phyloP scores from a whole-genome alignment of 108 stramenopile genomes.

The Stephanodiscus minutulus region DNA sequence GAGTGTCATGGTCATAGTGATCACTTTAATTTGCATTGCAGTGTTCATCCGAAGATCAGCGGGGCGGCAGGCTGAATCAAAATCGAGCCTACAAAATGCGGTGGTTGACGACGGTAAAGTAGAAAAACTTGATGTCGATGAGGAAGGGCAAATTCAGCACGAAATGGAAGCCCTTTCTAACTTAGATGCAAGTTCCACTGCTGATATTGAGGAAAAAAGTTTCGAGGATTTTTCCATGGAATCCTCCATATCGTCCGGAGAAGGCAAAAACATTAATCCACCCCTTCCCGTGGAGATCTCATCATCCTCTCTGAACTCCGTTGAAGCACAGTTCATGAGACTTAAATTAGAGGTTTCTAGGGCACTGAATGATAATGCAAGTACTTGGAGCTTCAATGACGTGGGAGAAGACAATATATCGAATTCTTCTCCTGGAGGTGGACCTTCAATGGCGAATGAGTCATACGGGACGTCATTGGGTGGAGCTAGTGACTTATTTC shows the following conservation, averaged over 20 bases:
- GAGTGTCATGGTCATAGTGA: not conserved
- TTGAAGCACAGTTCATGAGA: not conserved
- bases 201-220: not conserved
- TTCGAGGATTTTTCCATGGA: not conserved
- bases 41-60: not conserved
- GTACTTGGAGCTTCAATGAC: not conserved
- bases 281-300: constrained; percentile 4
- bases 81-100: not conserved
- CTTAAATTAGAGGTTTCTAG: not conserved
- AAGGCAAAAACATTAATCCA: not conserved
- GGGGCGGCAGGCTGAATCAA: not conserved
- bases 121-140: not conserved
- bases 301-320: not conserved
- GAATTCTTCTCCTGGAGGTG: not conserved
- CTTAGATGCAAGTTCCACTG: not conserved
- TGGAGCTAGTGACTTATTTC: not conserved
- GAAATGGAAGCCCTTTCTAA: not conserved
- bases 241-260: constrained; percentile 8
- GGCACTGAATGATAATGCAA: not conserved
- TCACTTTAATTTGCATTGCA: not conserved
- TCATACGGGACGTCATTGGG: not conserved
- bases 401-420: not conserved
- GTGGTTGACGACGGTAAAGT: not conserved
- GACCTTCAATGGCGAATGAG: constrained; percentile 3
- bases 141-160: not conserved